phyloP scores from a whole-genome alignment of 164 flowering plant genomes.

The Vitis labrusca region DNA sequence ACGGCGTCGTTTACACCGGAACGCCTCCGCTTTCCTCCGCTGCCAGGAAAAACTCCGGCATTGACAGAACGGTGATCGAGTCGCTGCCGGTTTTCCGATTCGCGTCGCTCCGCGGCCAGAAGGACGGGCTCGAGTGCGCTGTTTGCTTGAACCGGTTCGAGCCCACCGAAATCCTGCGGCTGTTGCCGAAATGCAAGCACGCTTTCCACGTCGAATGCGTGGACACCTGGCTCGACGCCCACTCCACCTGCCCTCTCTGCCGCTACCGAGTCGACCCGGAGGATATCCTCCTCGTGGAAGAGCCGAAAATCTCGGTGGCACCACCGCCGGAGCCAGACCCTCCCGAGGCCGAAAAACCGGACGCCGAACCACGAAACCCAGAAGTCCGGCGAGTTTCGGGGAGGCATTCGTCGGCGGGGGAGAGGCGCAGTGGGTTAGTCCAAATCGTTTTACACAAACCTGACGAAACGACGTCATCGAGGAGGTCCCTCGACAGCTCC shows the following conservation, averaged over 20 bases:
- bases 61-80: slow-evolving; percentile 64
- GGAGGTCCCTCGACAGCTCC: slow-evolving; percentile 46
- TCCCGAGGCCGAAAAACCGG: slow-evolving; percentile 4
- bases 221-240: slow-evolving; percentile 96
- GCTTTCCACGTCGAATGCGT: slow-evolving; percentile 95
- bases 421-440: slow-evolving; percentile 28
- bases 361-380: neutral
- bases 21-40: neutral
- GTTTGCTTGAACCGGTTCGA: slow-evolving; percentile 77
- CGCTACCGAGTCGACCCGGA: slow-evolving; percentile 90
- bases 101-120: slow-evolving; percentile 59
- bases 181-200: slow-evolving; percentile 92
- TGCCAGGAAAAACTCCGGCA: slow-evolving; percentile 64
- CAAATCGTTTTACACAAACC: slow-evolving; percentile 22
- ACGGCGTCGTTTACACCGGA: slow-evolving; percentile 5
- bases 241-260: slow-evolving; percentile 95
- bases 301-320: slow-evolving; percentile 7
- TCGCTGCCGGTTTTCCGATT: slow-evolving; percentile 82
- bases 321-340: too few relatives aligned
- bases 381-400: slow-evolving; percentile 46
- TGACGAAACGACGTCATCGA: slow-evolving; percentile 12
- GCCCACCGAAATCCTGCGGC: slow-evolving; percentile 53
- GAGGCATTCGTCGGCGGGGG: slow-evolving; percentile 78
- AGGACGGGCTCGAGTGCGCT: slow-evolving; percentile 91
- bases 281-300: slow-evolving; percentile 60